phyloP scores from a whole-genome alignment of 2,329 filamentous ascomycete genomes.

The Macrophomina tecta region DNA sequence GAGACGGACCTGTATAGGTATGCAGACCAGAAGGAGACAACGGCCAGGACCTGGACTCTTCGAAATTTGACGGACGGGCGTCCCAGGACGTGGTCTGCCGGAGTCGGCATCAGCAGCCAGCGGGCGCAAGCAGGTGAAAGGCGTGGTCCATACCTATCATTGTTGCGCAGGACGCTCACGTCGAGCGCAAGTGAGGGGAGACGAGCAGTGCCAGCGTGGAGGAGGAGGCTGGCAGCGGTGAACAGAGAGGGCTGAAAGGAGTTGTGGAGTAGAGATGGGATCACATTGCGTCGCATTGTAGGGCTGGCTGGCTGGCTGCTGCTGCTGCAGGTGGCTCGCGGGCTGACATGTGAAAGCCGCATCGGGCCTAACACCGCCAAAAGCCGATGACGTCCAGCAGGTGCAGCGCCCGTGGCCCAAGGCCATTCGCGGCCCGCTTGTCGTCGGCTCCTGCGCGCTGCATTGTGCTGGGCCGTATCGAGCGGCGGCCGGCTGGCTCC shows the following conservation, averaged over 20 bases:
- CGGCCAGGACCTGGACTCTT: slow-evolving; percentile 88
- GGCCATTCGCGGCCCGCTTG: slow-evolving; percentile 3
- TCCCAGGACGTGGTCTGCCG: slow-evolving; percentile 83
- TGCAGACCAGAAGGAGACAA: slow-evolving; percentile 87
- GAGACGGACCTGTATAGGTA: slow-evolving; percentile 74
- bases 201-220: background rate
- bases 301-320: slow-evolving; percentile 6
- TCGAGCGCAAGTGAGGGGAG: slow-evolving; percentile 2
- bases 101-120: slow-evolving; percentile 19
- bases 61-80: slow-evolving; percentile 89
- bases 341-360: slow-evolving; percentile 29
- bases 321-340: background rate
- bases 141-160: slow-evolving; percentile 38
- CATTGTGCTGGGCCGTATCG: slow-evolving; percentile 2
- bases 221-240: background rate
- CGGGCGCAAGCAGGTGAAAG: background rate
- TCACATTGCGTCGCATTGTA: slow-evolving; percentile 7
- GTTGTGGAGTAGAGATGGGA: slow-evolving; percentile 12
- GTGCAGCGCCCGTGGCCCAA: background rate
- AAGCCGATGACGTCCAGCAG: slow-evolving; percentile 21
- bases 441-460: background rate
- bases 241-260: background rate
- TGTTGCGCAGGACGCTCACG: slow-evolving; percentile 5
- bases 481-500: slow-evolving; percentile 16
- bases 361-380: slow-evolving; percentile 22